Evolutionary conservation across 2,329 filamentous ascomycete species (phyloP).

Genomic region (Cadophora sp.): DNA sequence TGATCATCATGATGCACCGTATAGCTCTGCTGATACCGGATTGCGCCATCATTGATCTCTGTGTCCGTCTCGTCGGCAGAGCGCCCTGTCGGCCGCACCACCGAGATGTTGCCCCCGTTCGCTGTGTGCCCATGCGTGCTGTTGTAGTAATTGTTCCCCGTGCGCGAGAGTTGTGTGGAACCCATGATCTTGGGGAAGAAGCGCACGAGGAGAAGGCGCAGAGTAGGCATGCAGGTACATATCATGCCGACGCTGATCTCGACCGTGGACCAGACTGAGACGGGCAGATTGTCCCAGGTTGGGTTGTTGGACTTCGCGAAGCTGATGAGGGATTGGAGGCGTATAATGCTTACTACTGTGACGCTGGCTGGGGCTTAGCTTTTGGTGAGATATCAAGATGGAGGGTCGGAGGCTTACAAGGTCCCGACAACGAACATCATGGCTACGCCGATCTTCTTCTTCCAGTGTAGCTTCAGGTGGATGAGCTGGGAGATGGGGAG

Average conservation of each 20-base stretch:
- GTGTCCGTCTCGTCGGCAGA: neutral
- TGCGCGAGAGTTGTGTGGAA: slow-evolving; percentile 11
- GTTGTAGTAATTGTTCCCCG: slow-evolving; percentile 12
- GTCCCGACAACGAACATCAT: slow-evolving; percentile 54
- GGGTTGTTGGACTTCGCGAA: slow-evolving; percentile 36
- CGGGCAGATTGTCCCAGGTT: slow-evolving; percentile 38
- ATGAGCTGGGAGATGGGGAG: slow-evolving; percentile 56
- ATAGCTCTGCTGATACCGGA: slow-evolving; percentile 21
- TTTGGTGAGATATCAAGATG: neutral
- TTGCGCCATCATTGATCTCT: neutral
- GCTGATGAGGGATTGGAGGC: slow-evolving; percentile 35
- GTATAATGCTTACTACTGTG: slow-evolving; percentile 39
- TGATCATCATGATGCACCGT: slow-evolving; percentile 19
- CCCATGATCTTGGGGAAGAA: slow-evolving; percentile 35
- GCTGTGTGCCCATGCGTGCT: neutral
- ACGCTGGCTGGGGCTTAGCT: slow-evolving; percentile 27
- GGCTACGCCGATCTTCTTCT: slow-evolving; percentile 55
- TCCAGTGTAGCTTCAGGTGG: slow-evolving; percentile 52
- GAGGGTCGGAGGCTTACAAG: slow-evolving; percentile 16
- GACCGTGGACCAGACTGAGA: slow-evolving; percentile 35
- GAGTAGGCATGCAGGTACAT: slow-evolving; percentile 39
- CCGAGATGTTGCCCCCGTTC: slow-evolving; percentile 10
- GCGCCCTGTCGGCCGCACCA: slow-evolving; percentile 2
- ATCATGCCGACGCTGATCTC: slow-evolving; percentile 42
- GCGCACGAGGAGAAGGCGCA: slow-evolving; percentile 35